Evolutionary conservation across 2,329 filamentous ascomycete genomes (phyloP).

Genomic region (Macrophomina tecta): DNA sequence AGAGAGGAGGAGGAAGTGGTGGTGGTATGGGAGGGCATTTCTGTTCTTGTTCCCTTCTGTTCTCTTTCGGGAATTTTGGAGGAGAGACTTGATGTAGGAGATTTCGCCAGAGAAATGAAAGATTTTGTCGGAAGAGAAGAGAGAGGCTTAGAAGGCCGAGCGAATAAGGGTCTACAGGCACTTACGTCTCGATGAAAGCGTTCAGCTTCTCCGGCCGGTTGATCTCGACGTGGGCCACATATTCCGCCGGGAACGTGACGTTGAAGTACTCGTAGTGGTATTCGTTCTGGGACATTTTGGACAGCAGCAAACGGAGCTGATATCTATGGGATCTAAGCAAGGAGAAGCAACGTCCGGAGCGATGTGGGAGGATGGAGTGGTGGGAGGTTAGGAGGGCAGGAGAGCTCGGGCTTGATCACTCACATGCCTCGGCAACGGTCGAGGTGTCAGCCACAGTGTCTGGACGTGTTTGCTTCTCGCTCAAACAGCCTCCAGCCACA

Average conservation of each 20-base stretch:
- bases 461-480: not conserved
- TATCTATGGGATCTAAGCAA: not conserved
- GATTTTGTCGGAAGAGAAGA: too few relatives aligned
- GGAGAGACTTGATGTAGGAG: too few relatives aligned
- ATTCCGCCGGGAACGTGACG: slow-evolving; percentile 71
- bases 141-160: too few relatives aligned
- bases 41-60: too few relatives aligned
- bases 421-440: slow-evolving; percentile 26
- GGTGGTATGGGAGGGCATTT: too few relatives aligned
- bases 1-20: too few relatives aligned
- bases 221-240: slow-evolving; percentile 90
- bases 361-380: not conserved
- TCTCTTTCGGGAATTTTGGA: too few relatives aligned
- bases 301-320: not conserved
- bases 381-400: not conserved
- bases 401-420: slow-evolving; percentile 5
- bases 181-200: slow-evolving; percentile 73
- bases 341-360: not conserved
- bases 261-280: slow-evolving; percentile 71
- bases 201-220: slow-evolving; percentile 88
- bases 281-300: slow-evolving; percentile 31
- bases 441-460: not conserved
- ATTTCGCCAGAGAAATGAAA: too few relatives aligned
- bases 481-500: slow-evolving; percentile 15
- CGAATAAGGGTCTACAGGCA: not conserved